These are phyloP conservation scores for Hsuehochloa calcarea DNA, from an alignment of 176 grass and related monocot species.

Conservation along the genomic window DNA sequence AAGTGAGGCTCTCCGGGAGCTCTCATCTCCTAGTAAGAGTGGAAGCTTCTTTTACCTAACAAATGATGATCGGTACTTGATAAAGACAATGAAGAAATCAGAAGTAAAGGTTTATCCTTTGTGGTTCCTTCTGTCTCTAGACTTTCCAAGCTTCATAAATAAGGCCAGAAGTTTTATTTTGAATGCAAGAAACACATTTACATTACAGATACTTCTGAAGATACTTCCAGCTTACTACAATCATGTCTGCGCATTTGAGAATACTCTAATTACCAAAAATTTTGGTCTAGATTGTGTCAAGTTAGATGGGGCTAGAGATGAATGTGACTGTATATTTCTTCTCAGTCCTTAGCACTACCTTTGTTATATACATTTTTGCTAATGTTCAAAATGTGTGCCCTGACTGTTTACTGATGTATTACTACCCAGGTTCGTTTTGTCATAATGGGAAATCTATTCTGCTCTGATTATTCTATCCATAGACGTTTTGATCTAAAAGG, in stretches of 20 bases:
- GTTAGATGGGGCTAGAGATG: slow-evolving; percentile 66
- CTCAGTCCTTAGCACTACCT: neutral
- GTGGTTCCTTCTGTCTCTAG: too few species aligned
- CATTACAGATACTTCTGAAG: slow-evolving; percentile 79
- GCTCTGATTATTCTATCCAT: too few species aligned
- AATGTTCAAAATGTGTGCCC: neutral
- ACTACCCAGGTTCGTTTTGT: too few species aligned
- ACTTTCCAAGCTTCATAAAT: too few species aligned
- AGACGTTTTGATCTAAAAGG: too few species aligned
- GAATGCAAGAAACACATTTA: neutral
- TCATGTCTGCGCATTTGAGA: slow-evolving; percentile 77
- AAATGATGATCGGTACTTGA: too few species aligned
- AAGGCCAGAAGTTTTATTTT: neutral
- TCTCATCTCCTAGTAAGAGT: too few species aligned
- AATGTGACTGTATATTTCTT: slow-evolving; percentile 20
- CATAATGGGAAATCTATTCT: too few species aligned
- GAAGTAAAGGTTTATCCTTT: too few species aligned
- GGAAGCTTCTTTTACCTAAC: too few species aligned
- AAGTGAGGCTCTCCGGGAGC: too few species aligned
- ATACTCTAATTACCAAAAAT: slow-evolving; percentile 89
- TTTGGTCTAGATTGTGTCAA: slow-evolving; percentile 95
- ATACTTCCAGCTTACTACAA: slow-evolving; percentile 99
- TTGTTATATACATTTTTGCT: neutral
- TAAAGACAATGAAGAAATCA: too few species aligned
- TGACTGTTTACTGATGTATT: slow-evolving; percentile 44